Evolutionary conservation across 441 rosid genomes (phyloP), one percentile per base, ranked within the genome.

Genomic region (Oxalis stricta): DNA sequence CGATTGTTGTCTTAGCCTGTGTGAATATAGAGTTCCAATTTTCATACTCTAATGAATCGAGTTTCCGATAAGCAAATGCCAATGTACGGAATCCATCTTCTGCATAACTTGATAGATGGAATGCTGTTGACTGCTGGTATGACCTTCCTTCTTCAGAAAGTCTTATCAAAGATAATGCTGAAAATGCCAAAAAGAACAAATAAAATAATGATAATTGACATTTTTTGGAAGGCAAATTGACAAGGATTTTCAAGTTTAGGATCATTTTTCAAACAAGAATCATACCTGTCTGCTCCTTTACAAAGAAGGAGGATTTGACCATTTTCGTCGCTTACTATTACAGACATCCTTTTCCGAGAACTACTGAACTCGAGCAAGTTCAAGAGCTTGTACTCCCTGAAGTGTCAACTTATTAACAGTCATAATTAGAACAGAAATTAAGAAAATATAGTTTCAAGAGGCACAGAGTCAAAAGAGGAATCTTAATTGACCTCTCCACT

Each of bases 281-380:
- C 45, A 33, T 47, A 79, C 96, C 91, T 86, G 62, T 86, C 94
- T 38, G 94, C 96, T 5, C 96, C 96, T 65, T 86, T 86, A 79
- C 91, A 79, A n/a, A 86, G 75, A 29, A 77, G 81, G 58, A 79
- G 55, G 34, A 79, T 69, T 49, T 73, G 68, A 22, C 87, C 85
- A 39, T 75, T 77, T 58, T 73, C 81, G 38, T 72, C 61, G 23
- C 60, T 65, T 40, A 86, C 77, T 26, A 86, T 69, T 22, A 80
- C 94, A 0, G 96, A 82, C 96, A 86, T 86, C 69, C 96, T 64
- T 69, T 82, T 86, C 28, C 96, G 59, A 5, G 68, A 61, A 60
- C 96, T 85, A 28, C 68, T 71, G 60, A 82, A 85, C 59, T 85
- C 93, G 68, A 86, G 59, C 53, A 86, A 39, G 63, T 86, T 77